Base-by-base conservation (phyloP, 305 asterid species). In the Fraxinus angustifolia region DNA sequence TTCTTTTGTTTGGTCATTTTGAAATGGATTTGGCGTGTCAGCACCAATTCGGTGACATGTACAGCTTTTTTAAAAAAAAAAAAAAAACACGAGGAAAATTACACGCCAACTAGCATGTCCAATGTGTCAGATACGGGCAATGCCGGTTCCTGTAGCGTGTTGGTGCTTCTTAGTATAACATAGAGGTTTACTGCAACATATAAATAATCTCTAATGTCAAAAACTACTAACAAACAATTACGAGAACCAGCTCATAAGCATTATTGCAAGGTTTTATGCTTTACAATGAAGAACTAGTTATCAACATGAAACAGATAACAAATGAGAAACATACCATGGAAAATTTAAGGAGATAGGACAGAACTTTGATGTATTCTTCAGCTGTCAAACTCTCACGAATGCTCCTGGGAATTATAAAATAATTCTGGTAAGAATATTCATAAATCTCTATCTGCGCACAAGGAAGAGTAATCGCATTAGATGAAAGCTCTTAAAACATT, bases 281-380 rank as follows among this genome's bases (percentile, higher is more conserved):
- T 14, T 65, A 79, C 31, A 42, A 50, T 75, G 74, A 6, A 65
- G 76, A 11, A 78, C 70, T 50, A 3, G 19, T 78, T 48, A 83
- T 77, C 26, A 78, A 58, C 53, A 60, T 62, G 78, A 76, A 71
- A 23, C 75, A 71, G 65, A 19, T 78, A 30, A 75, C 76, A 80
- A 77, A 72, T 12, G 7, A 68, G 71, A 77, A 81, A 67, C 83
- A 30, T 88, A 87, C 98, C 93, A 78, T 84, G 88, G 88, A 91
- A 81, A 91, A 85, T 81, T 86, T 88, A 79, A 93, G 87, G 84
- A 93, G 84, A 88, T 88, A 83, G 8, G 88, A 82, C 88, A 91
- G 85, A 77, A 93, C 72, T 82, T 86, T 73, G 84, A 76, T 83
- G 87, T 83, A 89, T 87, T 91, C 97, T 82, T 89, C 96, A 76